Conservation (phyloP, 192 early-diverging fungal genomes). For the Gryganskiella cystojenkinii region DNA sequence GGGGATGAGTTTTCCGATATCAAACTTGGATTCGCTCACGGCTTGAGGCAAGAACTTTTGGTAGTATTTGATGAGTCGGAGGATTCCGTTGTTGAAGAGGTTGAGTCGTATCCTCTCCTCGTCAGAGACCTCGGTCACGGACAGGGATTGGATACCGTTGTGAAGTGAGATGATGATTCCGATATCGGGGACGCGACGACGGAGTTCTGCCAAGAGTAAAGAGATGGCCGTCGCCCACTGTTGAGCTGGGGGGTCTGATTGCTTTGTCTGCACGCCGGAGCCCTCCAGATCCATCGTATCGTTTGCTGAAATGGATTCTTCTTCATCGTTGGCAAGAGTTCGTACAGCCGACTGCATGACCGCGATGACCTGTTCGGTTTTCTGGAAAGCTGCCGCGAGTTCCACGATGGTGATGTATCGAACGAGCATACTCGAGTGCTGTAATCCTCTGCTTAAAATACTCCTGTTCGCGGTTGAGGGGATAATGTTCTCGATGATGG, state of each 20-base stretch:
- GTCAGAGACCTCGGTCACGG: conserved; percentile 36
- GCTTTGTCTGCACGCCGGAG: not conserved
- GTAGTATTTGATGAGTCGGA: conserved; percentile 74
- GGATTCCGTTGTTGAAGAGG: conserved; percentile 61
- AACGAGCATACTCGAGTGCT: conserved; percentile 71
- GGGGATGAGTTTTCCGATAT: conserved; percentile 79
- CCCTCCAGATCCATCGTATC: conserved; percentile 9
- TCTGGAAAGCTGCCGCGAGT: conserved; percentile 69
- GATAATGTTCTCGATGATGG: conserved; percentile 76
- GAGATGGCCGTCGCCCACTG: conserved; percentile 35
- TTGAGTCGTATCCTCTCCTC: conserved; percentile 55
- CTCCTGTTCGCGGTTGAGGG: conserved; percentile 66
- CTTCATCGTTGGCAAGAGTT: conserved; percentile 21
- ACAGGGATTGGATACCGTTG: conserved; percentile 34
- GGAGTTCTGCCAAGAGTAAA: conserved; percentile 65
- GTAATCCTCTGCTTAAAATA: conserved; percentile 67
- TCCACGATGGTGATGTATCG: conserved; percentile 70
- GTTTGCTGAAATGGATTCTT: not conserved
- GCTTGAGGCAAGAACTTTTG: conserved; percentile 72
- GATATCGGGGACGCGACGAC: conserved; percentile 76
- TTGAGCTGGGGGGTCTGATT: conserved; percentile 22
- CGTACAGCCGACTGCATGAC: conserved; percentile 44
- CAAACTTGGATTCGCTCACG: conserved; percentile 76
- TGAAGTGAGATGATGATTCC: conserved; percentile 69
- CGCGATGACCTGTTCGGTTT: conserved; percentile 59